Evolutionary conservation across 345 rosid species (phyloP).

Genomic region (Sonneratia caseolaris): DNA sequence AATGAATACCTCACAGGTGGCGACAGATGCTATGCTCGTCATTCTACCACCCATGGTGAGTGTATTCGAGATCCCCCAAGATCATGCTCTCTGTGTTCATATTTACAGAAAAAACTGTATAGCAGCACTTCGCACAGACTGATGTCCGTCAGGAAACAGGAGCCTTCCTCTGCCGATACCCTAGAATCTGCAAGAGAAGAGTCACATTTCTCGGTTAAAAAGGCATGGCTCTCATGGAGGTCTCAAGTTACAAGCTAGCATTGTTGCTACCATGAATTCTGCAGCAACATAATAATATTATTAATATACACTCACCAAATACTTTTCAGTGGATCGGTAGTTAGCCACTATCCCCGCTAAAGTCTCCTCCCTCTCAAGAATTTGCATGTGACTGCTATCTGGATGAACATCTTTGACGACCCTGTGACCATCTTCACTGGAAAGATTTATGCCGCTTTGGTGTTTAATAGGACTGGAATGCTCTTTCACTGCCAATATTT

Average conservation of each 20-base stretch:
- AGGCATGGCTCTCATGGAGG: background rate
- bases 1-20: background rate
- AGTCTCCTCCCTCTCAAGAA: constrained; percentile 48
- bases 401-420: constrained; percentile 5
- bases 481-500: constrained; percentile 42
- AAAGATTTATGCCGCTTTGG: background rate
- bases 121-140: background rate
- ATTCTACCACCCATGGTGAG: background rate
- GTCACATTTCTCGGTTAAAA: background rate
- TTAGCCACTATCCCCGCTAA: constrained; percentile 26
- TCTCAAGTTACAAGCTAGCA: background rate
- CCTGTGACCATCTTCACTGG: background rate
- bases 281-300: background rate
- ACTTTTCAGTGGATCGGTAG: constrained; percentile 16
- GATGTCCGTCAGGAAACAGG: constrained; percentile 8
- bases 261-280: background rate
- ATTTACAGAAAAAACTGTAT: background rate
- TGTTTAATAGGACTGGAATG: constrained; percentile 10
- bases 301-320: constrained; percentile 27
- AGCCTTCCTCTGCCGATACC: constrained; percentile 34
- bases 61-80: background rate
- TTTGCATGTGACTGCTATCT: constrained; percentile 23
- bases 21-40: too few relatives aligned
- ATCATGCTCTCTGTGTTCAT: background rate
- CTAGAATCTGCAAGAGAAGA: constrained; percentile 32